phyloP scores from a whole-genome alignment of 192 early-diverging fungal species.

The Umbelopsis ramanniana region DNA sequence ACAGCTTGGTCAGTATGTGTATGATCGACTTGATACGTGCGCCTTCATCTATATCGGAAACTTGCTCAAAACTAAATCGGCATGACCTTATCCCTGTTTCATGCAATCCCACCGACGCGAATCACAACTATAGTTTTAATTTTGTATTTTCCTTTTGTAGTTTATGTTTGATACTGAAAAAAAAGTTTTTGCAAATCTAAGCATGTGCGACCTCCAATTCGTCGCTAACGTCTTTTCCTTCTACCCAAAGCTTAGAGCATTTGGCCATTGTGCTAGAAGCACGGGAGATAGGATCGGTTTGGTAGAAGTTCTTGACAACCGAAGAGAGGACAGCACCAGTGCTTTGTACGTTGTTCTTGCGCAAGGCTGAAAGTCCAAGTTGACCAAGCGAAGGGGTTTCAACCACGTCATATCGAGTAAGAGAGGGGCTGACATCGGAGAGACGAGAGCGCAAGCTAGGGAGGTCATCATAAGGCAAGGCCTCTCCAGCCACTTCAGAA shows the following conservation, averaged over 20 bases:
- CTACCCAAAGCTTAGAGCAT: constrained; percentile 66
- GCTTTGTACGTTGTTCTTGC: constrained; percentile 38
- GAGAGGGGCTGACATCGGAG: constrained; percentile 82
- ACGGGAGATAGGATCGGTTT: constrained; percentile 92
- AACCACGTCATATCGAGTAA: constrained; percentile 74
- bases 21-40: no score
- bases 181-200: not conserved
- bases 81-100: not conserved
- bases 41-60: no score
- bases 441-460: constrained; percentile 82
- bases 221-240: constrained; percentile 25
- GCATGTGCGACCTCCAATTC: constrained; percentile 16
- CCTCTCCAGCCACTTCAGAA: constrained; percentile 84
- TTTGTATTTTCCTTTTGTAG: not conserved
- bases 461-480: constrained; percentile 91
- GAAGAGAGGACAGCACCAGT: constrained; percentile 55
- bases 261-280: constrained; percentile 97
- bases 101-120: not conserved
- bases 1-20: no score
- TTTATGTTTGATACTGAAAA: constrained; percentile 1
- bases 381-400: constrained; percentile 61
- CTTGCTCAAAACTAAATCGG: no score
- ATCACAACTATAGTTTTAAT: not conserved
- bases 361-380: constrained; percentile 67
- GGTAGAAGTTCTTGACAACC: constrained; percentile 89